Evolutionary conservation across 2,329 filamentous ascomycete species (phyloP), one percentile per base, ranked within the genome.

Genomic region (Beauveria brongniartii): DNA sequence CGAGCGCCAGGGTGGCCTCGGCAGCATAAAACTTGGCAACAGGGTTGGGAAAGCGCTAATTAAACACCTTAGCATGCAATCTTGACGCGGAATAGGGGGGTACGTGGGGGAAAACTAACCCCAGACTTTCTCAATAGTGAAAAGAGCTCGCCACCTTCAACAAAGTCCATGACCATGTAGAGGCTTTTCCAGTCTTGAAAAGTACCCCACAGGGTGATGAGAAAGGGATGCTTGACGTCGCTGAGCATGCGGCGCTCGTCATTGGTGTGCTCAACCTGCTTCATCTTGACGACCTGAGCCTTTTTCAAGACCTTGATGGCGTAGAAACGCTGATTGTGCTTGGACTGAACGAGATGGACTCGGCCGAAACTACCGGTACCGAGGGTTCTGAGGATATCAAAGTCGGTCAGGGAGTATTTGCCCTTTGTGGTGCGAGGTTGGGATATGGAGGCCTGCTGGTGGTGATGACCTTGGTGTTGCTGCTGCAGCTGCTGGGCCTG

Each of bases 151-250:
- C 94, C 94, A 67, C 94, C 94, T 76, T 99, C 94, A 59, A 99
- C 93, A 78, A 99, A 99, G 75, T 99, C 94, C 94, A 99, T 99
- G 69, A 99, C 94, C 94, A 99, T 99, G 83, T 99, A 99, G 41
- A 99, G 80, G 73, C 97, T 97, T 77, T 87, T 92, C 55, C 87
- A 84, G 71, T 99, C 94, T 73, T 97, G 93, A 75, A 97, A 99
- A 10, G 94, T 99, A 62, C 94, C 94, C 94, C 94, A 99, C 46
- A 99, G 81, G 1, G 94, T 99, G 72, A 99, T 94, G 65, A 99
- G 81, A 77, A 99, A 99, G 14, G 94, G 92, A 76, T 99, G 93
- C 75, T 97, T 96, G 73, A 97, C 94, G 73, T 96, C 90, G 73
- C 91, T 90, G 69, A 99, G 79, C 94, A 99, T 99, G 69, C 85